Percentiles rank a stretch among this genome's conserved stretches.
phyloP scores from a whole-genome alignment of 2,329 filamentous ascomycete genomes.

The Stylonectria norvegica region DNA sequence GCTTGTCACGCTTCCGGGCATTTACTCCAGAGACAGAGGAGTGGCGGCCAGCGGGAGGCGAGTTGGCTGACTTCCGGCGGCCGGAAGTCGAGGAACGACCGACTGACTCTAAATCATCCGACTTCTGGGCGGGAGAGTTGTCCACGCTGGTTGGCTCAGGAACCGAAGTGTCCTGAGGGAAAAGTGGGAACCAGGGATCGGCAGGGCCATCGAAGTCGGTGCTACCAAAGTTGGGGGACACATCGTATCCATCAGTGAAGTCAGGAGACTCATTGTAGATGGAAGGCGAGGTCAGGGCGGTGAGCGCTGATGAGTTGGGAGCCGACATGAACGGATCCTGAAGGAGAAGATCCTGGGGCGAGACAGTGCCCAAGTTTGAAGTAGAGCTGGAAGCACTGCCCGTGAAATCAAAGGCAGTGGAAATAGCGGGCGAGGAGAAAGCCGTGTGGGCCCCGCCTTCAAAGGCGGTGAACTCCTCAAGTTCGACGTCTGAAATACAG shows the following conservation, averaged over 20 bases:
- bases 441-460: constrained; percentile 50
- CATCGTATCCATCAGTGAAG: constrained; percentile 65
- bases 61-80: constrained; percentile 46
- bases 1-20: constrained; percentile 75
- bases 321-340: constrained; percentile 71
- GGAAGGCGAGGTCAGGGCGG: constrained; percentile 82
- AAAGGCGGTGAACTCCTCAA: constrained; percentile 57
- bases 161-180: constrained; percentile 49
- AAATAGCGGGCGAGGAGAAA: constrained; percentile 53
- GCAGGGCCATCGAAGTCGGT: constrained; percentile 53
- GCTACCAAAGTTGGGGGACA: constrained; percentile 71
- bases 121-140: constrained; percentile 41
- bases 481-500: constrained; percentile 49
- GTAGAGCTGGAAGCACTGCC: constrained; percentile 47
- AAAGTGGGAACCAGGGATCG: constrained; percentile 69
- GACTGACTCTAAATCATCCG: constrained; percentile 49
- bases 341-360: constrained; percentile 76
- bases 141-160: constrained; percentile 31
- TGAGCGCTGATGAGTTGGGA: constrained; percentile 78
- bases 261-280: constrained; percentile 73
- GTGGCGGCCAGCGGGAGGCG: constrained; percentile 53
- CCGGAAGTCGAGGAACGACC: constrained; percentile 38
- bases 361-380: constrained; percentile 67
- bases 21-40: constrained; percentile 68
- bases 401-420: constrained; percentile 49